Evolutionary conservation across 495 filamentous ascomycete species (phyloP).

Genomic region (Apiosordaria backusii): DNA sequence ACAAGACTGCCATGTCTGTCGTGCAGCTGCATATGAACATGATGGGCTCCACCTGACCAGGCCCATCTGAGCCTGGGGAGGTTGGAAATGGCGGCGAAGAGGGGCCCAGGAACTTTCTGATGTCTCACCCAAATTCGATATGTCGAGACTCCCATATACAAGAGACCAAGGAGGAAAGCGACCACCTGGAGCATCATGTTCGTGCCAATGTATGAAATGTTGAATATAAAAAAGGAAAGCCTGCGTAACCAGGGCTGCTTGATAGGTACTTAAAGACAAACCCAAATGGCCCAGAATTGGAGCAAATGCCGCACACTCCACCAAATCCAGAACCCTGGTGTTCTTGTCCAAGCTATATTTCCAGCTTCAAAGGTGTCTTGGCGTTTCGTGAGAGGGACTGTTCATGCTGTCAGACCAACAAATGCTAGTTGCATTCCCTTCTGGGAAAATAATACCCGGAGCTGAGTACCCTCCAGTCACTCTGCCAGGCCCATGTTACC

Average conservation of each 20-base stretch:
- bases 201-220: background rate
- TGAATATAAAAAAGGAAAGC: background rate
- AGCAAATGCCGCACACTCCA: background rate
- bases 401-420: background rate
- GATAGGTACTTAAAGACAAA: background rate
- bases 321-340: no score
- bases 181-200: background rate
- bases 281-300: background rate
- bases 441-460: background rate
- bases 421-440: background rate
- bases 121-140: constrained; percentile 10
- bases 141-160: background rate
- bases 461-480: background rate
- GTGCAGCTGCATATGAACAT: constrained; percentile 34
- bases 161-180: background rate
- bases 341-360: background rate
- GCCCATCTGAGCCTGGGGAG: constrained; percentile 12
- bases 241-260: background rate
- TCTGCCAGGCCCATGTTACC: background rate
- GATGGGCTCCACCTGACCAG: constrained; percentile 9
- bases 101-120: constrained; percentile 13
- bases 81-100: constrained; percentile 14
- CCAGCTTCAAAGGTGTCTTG: background rate
- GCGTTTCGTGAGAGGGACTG: background rate
- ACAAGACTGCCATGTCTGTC: constrained; percentile 46